Conservation (phyloP, 176 grass and related monocot species). For the Oropetium thomaeum region DNA sequence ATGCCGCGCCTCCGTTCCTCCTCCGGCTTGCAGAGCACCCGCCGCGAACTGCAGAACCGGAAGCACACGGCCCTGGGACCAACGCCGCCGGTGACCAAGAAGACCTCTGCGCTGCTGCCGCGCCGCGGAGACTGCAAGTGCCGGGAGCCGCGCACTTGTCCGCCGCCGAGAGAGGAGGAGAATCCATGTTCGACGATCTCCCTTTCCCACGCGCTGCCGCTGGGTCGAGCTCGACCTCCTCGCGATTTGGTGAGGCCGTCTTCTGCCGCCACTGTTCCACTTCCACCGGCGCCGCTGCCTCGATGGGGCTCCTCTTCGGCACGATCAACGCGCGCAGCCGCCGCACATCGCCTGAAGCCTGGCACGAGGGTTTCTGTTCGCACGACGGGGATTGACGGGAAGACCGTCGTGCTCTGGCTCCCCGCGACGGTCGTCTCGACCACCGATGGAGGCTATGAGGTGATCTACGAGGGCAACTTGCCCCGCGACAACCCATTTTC, state of each 20-base stretch:
- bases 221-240: neutral
- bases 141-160: neutral
- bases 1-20: neutral
- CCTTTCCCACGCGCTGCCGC: neutral
- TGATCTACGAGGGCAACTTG: neutral
- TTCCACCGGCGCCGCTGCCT: no score
- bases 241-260: neutral
- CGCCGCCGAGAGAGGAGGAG: neutral
- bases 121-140: no score
- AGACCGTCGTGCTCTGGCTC: constrained; percentile 17
- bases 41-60: neutral
- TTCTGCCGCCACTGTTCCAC: no score
- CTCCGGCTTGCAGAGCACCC: neutral
- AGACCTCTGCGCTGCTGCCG: neutral
- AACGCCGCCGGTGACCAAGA: neutral
- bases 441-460: neutral
- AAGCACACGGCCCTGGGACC: neutral
- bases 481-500: neutral
- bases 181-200: neutral
- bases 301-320: no score
- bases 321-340: neutral
- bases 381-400: neutral
- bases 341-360: neutral
- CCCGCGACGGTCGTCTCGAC: neutral
- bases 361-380: neutral